Evolutionary conservation across 148 eudicot species (phyloP).

Genomic region (Vaccinium darrowii): DNA sequence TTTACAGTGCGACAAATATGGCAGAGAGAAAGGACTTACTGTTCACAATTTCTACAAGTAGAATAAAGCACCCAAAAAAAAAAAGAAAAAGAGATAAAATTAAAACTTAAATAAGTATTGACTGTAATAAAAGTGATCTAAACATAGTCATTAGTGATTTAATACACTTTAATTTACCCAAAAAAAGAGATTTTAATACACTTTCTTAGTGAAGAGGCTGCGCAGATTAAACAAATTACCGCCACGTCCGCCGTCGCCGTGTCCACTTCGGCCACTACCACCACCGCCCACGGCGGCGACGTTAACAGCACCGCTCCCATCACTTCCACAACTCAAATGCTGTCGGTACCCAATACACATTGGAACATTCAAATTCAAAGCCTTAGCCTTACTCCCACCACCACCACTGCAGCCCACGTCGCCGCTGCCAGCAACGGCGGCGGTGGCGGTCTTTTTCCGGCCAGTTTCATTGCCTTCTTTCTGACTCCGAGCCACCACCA

Average conservation of each 20-base stretch:
- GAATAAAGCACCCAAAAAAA: not conserved
- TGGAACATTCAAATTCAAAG: conserved; percentile 63
- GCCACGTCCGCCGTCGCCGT: conserved; percentile 39
- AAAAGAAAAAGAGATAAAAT: not conserved
- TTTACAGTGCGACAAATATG: conserved; percentile 4
- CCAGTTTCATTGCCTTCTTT: conserved; percentile 27
- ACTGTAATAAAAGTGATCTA: not conserved
- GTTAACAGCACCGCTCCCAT: conserved; percentile 28
- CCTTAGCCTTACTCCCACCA: conserved; percentile 28
- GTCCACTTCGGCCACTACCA: conserved; percentile 24
- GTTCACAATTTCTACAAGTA: not conserved
- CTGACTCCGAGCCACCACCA: conserved; percentile 18
- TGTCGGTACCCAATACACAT: conserved; percentile 70
- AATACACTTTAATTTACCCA: no score
- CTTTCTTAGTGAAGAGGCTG: conserved; percentile 67
- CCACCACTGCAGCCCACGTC: not conserved
- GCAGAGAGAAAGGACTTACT: not conserved
- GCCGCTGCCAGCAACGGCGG: conserved; percentile 11
- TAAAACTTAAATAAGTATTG: not conserved
- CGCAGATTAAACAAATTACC: conserved; percentile 62
- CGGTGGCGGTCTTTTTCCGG: conserved; percentile 22
- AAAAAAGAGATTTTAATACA: conserved; percentile 35
- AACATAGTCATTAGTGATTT: not conserved
- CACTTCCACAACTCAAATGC: conserved; percentile 50
- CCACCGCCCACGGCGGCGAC: conserved; percentile 15